phyloP scores from a whole-genome alignment of 306 rosid genomes.

The Medicago ruthenica region DNA sequence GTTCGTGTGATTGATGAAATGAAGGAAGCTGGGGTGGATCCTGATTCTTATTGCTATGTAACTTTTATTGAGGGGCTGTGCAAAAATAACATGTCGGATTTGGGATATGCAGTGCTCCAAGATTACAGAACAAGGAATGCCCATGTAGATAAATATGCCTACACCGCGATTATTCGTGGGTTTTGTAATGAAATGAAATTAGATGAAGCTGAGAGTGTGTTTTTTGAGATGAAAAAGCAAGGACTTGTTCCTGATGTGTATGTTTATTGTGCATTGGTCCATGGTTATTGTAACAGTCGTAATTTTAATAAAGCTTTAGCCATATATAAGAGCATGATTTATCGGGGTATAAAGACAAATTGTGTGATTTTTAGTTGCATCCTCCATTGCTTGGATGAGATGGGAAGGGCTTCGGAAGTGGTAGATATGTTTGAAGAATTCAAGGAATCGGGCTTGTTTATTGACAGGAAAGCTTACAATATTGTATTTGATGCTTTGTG shows the following conservation, averaged over 20 bases:
- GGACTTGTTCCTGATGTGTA: constrained; percentile 68
- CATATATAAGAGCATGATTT: constrained; percentile 62
- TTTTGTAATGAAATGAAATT: constrained; percentile 74
- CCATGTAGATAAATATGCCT: constrained; percentile 62
- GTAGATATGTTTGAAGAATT: constrained; percentile 55
- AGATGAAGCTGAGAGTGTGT: constrained; percentile 59
- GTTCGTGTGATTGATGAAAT: constrained; percentile 62
- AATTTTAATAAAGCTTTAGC: constrained; percentile 59
- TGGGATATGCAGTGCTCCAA: constrained; percentile 65
- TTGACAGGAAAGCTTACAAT: constrained; percentile 72
- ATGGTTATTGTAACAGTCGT: constrained; percentile 72
- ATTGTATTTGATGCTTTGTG: constrained; percentile 70
- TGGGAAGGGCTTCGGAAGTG: constrained; percentile 63
- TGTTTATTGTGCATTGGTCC: constrained; percentile 62
- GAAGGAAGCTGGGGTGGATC: constrained; percentile 61
- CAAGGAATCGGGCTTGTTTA: constrained; percentile 59
- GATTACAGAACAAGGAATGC: constrained; percentile 50
- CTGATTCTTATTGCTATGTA: constrained; percentile 58
- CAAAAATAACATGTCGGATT: constrained; percentile 50
- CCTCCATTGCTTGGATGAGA: constrained; percentile 72
- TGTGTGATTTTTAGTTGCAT: constrained; percentile 64
- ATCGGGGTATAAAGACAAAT: constrained; percentile 70
- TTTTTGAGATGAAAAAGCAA: constrained; percentile 65
- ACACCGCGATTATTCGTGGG: constrained; percentile 65
- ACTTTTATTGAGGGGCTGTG: constrained; percentile 79